Evolutionary conservation across 1,284 basidiomycete genomes (phyloP).

Genomic region (Ceratobasidium sp.): DNA sequence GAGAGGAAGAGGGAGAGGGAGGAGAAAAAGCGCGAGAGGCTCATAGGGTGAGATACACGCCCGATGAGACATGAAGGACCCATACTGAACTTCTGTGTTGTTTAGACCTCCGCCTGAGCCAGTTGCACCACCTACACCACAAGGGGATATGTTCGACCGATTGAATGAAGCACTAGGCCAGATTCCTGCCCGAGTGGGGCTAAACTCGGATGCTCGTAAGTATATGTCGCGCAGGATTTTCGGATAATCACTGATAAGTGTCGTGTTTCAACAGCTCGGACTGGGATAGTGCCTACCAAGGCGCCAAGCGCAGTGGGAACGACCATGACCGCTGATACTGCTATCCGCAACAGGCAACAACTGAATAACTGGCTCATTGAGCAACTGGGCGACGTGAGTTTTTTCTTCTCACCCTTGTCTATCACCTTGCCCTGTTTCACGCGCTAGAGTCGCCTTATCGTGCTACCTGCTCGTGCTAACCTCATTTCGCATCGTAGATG

Average conservation of each 20-base stretch:
- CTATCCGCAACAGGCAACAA: conserved; percentile 23
- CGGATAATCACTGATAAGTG: neutral
- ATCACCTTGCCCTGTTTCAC: too few species aligned
- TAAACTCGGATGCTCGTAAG: neutral
- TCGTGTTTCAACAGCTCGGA: neutral
- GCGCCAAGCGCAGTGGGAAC: conserved; percentile 8
- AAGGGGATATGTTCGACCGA: conserved; percentile 33
- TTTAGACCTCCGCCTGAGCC: conserved; percentile 22
- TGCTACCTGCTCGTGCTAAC: too few species aligned
- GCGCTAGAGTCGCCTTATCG: too few species aligned
- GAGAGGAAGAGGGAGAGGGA: conserved; percentile 32
- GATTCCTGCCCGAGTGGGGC: conserved; percentile 14
- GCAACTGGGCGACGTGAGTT: conserved; percentile 24
- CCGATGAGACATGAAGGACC: neutral
- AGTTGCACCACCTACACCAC: neutral
- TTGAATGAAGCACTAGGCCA: conserved; percentile 24
- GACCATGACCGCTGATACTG: neutral
- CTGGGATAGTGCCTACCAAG: conserved; percentile 16
- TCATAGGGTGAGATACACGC: conserved; percentile 9
- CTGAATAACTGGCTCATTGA: conserved; percentile 35
- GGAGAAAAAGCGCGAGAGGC: conserved; percentile 1
- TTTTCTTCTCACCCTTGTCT: neutral
- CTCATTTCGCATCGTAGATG: conserved; percentile 23
- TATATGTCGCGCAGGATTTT: neutral
- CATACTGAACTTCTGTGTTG: neutral